Evolutionary conservation across 257 asterid genomes (phyloP).

Genomic region (Orobanche coerulescens): DNA sequence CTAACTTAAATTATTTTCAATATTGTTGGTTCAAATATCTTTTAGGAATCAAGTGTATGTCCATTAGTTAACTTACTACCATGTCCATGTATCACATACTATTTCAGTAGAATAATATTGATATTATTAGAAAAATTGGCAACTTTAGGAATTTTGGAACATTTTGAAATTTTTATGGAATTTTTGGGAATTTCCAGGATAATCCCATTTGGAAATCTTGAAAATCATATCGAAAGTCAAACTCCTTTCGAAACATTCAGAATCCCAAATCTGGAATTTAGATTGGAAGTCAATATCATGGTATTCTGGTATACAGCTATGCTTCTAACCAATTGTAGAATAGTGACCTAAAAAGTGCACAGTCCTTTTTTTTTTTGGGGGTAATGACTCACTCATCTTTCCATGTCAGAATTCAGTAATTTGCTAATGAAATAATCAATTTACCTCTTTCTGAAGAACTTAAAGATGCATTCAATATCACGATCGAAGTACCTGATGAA

Average conservation of each 20-base stretch:
- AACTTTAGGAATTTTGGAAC: not conserved
- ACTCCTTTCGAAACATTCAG: not conserved
- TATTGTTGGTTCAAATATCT: not conserved
- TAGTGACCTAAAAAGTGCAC: constrained; percentile 9
- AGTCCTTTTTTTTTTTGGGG: too few relatives aligned
- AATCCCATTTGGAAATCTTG: not conserved
- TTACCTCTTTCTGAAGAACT: constrained; percentile 81
- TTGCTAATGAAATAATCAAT: constrained; percentile 18
- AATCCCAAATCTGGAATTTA: not conserved
- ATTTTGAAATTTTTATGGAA: not conserved
- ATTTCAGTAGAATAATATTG: not conserved
- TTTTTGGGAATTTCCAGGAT: not conserved
- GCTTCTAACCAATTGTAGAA: not conserved
- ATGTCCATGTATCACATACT: not conserved
- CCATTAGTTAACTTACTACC: too few relatives aligned
- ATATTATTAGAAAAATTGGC: not conserved
- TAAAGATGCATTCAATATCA: constrained; percentile 79
- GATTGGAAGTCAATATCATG: not conserved
- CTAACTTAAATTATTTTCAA: not conserved
- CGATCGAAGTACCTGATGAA: constrained; percentile 85
- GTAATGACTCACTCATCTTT: not conserved
- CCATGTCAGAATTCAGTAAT: not conserved
- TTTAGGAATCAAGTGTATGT: not conserved
- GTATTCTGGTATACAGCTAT: not conserved
- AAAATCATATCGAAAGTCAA: not conserved